Evolutionary conservation across 2,329 filamentous ascomycete genomes (phyloP).

Genomic region (Tetracladium maxilliforme): DNA sequence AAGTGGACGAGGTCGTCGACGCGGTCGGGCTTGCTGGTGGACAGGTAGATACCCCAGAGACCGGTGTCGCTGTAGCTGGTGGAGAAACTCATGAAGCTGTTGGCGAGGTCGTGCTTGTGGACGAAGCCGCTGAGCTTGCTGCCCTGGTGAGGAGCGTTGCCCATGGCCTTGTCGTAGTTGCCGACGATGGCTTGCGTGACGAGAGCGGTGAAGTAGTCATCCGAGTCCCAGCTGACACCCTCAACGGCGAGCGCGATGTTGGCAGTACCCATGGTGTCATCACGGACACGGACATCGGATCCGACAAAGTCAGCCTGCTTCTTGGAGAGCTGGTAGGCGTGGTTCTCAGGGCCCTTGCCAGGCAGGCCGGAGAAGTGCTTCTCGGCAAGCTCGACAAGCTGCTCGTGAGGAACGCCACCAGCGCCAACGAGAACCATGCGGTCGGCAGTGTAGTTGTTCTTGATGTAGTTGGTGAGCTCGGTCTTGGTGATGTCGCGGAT

Average conservation of each 20-base stretch:
- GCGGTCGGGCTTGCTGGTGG: constrained; percentile 73
- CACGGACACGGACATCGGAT: constrained; percentile 87
- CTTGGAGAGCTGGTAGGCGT: constrained; percentile 60
- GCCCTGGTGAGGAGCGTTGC: constrained; percentile 90
- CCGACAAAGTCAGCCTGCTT: constrained; percentile 88
- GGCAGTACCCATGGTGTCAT: constrained; percentile 90
- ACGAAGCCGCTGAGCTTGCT: constrained; percentile 96
- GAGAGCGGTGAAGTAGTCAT: constrained; percentile 96
- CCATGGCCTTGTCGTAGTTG: constrained; percentile 99
- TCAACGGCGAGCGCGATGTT: constrained; percentile 98
- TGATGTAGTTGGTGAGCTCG: constrained; percentile 92
- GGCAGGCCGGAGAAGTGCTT: constrained; percentile 83
- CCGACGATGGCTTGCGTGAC: constrained; percentile 97
- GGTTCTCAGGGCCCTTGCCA: constrained; percentile 56
- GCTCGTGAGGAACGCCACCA: constrained; percentile 82
- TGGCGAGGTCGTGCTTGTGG: constrained; percentile 88
- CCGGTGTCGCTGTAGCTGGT: constrained; percentile 99
- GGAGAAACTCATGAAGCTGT: constrained; percentile 99
- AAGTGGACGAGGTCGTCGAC: constrained; percentile 98
- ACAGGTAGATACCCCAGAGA: constrained; percentile 99
- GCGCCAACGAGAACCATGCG: constrained; percentile 97
- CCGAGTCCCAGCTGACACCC: constrained; percentile 98
- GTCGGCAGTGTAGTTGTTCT: constrained; percentile 98
- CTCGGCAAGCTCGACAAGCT: constrained; percentile 91
- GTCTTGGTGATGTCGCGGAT: constrained; percentile 89